Evolutionary conservation across 225 moss, liverwort and hornwort genomes (phyloP).

Genomic region (Straminergon stramineum): DNA sequence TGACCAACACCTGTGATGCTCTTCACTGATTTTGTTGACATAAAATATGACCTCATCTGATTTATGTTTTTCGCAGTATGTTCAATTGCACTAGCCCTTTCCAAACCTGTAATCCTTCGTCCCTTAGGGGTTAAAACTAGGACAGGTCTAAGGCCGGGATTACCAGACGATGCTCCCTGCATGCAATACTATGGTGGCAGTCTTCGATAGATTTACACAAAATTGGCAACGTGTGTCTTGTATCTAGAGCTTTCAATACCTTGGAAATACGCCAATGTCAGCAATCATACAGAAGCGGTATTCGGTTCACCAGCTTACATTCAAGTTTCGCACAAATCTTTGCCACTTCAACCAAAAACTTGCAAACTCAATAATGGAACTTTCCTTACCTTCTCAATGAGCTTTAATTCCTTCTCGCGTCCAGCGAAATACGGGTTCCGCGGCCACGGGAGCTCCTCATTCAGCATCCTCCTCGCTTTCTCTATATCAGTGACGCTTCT

Average conservation of each 20-base stretch:
- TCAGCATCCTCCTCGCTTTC: neutral
- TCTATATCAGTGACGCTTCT: neutral
- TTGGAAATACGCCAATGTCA: neutral
- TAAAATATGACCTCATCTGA: neutral
- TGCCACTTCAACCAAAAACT: neutral
- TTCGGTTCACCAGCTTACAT: too few species aligned
- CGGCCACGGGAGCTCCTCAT: constrained; percentile 36
- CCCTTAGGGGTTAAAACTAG: neutral
- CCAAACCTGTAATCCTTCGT: neutral
- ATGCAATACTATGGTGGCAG: neutral
- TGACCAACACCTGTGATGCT: neutral
- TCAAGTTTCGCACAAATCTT: neutral
- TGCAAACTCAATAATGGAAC: neutral
- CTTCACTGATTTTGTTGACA: neutral
- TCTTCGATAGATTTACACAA: neutral
- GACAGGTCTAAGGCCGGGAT: neutral
- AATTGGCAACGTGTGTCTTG: too few species aligned
- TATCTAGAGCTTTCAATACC: neutral
- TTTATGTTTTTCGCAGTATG: neutral
- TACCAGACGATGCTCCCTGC: neutral
- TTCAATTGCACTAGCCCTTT: neutral
- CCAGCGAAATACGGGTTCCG: constrained; percentile 33
- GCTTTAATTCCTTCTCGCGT: constrained; percentile 34
- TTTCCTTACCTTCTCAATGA: constrained; percentile 13
- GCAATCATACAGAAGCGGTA: neutral